These are phyloP conservation scores for Heliosperma pusillum DNA, from an alignment of 148 eudicot species.

Conservation along the genomic window DNA sequence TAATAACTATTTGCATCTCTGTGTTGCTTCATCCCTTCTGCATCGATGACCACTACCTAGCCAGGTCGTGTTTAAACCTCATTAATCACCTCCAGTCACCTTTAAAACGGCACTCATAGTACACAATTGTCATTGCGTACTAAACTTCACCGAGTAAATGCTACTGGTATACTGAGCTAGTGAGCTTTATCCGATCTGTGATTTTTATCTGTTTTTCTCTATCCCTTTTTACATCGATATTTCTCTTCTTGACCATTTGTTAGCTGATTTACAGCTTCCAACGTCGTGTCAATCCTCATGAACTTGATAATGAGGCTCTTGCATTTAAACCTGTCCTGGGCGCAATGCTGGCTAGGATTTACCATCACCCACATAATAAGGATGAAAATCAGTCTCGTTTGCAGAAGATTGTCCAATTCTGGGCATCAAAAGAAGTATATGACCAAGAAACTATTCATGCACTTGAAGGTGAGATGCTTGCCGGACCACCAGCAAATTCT, in stretches of 20 bases:
- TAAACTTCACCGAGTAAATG: neutral
- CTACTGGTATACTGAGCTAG: neutral
- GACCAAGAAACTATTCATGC: slow-evolving; percentile 72
- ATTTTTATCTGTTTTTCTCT: neutral
- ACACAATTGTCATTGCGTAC: neutral
- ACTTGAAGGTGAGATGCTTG: slow-evolving; percentile 87
- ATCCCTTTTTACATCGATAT: neutral
- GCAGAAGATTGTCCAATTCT: slow-evolving; percentile 88
- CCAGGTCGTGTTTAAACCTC: neutral
- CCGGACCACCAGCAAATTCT: slow-evolving; percentile 50
- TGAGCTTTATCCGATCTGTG: neutral
- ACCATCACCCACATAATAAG: slow-evolving; percentile 84
- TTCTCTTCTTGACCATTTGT: slow-evolving; percentile 9
- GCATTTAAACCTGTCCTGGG: slow-evolving; percentile 94
- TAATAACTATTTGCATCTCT: neutral
- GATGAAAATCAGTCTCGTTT: slow-evolving; percentile 90
- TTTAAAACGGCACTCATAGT: no score
- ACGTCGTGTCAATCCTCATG: slow-evolving; percentile 69
- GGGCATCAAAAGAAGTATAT: slow-evolving; percentile 97
- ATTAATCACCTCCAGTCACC: neutral
- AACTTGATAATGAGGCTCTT: slow-evolving; percentile 94
- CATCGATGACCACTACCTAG: neutral
- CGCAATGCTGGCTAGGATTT: slow-evolving; percentile 83
- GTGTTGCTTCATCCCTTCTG: neutral
- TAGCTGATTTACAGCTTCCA: slow-evolving; percentile 70